These are phyloP conservation scores for Hygrocybe punicea DNA, from an alignment of 768 basidiomycete species.

Conservation along the genomic window DNA sequence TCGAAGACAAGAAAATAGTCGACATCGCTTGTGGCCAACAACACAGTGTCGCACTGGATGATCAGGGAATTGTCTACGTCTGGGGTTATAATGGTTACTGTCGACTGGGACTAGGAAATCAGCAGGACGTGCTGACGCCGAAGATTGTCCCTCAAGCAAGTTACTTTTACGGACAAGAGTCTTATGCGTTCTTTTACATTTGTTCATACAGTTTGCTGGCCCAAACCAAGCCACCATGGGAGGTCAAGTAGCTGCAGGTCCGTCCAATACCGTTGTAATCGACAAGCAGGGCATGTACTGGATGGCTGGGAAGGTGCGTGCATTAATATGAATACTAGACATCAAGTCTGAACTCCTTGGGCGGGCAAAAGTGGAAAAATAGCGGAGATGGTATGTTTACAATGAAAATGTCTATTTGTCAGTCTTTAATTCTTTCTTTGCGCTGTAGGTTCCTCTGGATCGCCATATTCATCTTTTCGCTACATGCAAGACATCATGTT, in stretches of 20 bases:
- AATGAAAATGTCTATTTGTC: neutral
- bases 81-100: slow-evolving; percentile 94
- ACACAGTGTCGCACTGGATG: slow-evolving; percentile 79
- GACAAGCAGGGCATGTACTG: slow-evolving; percentile 85
- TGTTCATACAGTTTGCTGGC: slow-evolving; percentile 77
- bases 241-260: slow-evolving; percentile 67
- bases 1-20: slow-evolving; percentile 73
- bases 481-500: slow-evolving; percentile 85
- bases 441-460: slow-evolving; percentile 86
- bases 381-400: slow-evolving; percentile 75
- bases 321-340: neutral
- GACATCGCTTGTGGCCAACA: slow-evolving; percentile 85
- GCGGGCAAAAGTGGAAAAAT: slow-evolving; percentile 74
- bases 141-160: slow-evolving; percentile 77
- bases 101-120: slow-evolving; percentile 83
- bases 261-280: slow-evolving; percentile 77
- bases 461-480: slow-evolving; percentile 84
- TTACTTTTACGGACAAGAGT: neutral
- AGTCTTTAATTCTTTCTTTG: too few species aligned
- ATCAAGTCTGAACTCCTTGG: slow-evolving; percentile 2
- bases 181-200: neutral
- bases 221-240: slow-evolving; percentile 64
- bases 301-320: slow-evolving; percentile 72
- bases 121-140: slow-evolving; percentile 75
- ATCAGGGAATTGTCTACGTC: slow-evolving; percentile 69